Conservation (phyloP, 345 rosid genomes). For the Carallia brachiata region DNA sequence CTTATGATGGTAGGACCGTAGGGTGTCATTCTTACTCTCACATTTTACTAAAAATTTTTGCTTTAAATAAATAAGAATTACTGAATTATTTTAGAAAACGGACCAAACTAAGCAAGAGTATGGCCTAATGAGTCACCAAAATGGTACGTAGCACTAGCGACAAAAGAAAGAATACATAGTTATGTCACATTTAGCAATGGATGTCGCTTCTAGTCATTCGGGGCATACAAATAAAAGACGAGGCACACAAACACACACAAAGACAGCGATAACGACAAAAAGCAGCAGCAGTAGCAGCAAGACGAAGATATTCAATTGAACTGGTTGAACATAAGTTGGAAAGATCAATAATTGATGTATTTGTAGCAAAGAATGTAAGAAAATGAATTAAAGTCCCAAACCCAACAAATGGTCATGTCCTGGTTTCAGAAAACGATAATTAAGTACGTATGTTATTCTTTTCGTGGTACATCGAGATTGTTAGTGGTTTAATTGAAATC, state of each 20-base stretch:
- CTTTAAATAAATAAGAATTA: neutral
- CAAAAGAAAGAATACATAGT: neutral
- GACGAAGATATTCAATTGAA: no score
- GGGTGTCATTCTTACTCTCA: no score
- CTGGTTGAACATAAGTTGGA: no score
- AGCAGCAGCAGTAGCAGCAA: neutral
- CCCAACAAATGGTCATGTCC: neutral
- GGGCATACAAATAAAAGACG: no score
- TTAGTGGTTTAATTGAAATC: neutral
- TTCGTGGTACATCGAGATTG: neutral
- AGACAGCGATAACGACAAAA: neutral
- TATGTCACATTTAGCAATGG: neutral
- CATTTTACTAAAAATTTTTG: no score
- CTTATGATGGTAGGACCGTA: no score
- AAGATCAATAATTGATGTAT: no score
- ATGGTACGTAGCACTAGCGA: neutral
- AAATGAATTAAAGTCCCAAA: neutral
- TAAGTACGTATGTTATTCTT: neutral
- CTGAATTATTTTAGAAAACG: no score
- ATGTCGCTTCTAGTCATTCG: neutral
- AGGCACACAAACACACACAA: no score
- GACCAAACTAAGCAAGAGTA: no score
- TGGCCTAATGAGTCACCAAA: no score
- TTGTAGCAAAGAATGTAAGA: no score
- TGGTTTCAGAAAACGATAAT: neutral